Percentiles rank a stretch among this genome's conserved stretches.
phyloP scores from a whole-genome alignment of 2,329 filamentous ascomycete genomes.

The Pseudogymnoascus destructans region DNA sequence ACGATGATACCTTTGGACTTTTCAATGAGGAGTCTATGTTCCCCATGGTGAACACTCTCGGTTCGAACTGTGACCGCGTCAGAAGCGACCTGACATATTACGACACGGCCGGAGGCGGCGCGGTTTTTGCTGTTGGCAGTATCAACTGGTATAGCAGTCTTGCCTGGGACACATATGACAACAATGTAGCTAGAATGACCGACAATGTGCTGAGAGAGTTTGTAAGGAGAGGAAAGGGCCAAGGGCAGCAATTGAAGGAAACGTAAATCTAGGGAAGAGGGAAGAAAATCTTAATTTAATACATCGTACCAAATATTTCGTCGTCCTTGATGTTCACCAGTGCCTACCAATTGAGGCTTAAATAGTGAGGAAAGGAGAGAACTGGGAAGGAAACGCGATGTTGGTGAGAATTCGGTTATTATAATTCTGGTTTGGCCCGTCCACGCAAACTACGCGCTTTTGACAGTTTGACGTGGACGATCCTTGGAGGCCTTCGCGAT shows the following conservation, averaged over 20 bases:
- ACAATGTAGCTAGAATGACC: slow-evolving; percentile 21
- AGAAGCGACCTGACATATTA: slow-evolving; percentile 21
- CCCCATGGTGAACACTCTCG: slow-evolving; percentile 19
- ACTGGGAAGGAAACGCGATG: neutral
- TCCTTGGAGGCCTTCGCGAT: neutral
- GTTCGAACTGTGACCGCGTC: slow-evolving; percentile 17
- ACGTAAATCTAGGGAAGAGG: neutral
- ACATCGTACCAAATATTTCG: neutral
- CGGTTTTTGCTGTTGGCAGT: slow-evolving; percentile 22
- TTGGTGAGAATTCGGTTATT: neutral
- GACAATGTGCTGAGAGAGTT: slow-evolving; percentile 20
- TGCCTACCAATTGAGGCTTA: neutral
- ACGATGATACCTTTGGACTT: slow-evolving; percentile 19
- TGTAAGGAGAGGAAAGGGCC: slow-evolving; percentile 12
- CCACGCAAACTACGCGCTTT: neutral
- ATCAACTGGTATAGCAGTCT: slow-evolving; percentile 23
- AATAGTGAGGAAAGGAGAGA: neutral
- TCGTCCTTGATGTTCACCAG: neutral
- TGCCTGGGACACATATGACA: slow-evolving; percentile 21
- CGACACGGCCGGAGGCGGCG: slow-evolving; percentile 18
- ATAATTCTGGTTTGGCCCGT: neutral
- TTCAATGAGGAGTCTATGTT: slow-evolving; percentile 20
- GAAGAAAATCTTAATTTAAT: neutral
- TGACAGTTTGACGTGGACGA: neutral
- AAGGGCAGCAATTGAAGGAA: neutral